Conservation (phyloP, 2,329 filamentous ascomycete species). For the Ceratocystiopsis brevicomis region DNA sequence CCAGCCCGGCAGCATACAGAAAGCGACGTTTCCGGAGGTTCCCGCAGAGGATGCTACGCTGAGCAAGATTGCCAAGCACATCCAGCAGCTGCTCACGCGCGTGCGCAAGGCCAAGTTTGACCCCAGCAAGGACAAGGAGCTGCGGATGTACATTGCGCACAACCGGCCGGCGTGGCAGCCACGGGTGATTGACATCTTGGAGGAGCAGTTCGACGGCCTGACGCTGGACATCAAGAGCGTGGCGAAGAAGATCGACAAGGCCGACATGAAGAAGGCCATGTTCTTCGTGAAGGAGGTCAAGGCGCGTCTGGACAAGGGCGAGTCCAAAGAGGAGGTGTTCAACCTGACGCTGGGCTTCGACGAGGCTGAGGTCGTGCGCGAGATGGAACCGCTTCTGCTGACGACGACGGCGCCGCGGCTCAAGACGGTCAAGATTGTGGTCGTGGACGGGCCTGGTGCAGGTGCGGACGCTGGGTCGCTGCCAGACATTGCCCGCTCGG, state of each 20-base stretch:
- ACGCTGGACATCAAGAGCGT: conserved; percentile 56
- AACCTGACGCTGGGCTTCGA: conserved; percentile 75
- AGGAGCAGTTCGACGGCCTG: conserved; percentile 21
- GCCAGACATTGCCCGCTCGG: no score
- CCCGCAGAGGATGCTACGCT: conserved; percentile 21
- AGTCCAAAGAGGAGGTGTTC: conserved; percentile 50
- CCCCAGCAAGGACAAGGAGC: conserved; percentile 77
- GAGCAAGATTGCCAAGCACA: no score
- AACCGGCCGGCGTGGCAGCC: conserved; percentile 82
- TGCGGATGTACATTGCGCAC: conserved; percentile 67
- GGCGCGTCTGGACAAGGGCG: conserved; percentile 22
- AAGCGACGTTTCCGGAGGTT: neutral
- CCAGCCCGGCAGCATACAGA: neutral
- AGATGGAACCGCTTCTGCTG: conserved; percentile 34
- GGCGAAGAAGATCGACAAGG: conserved; percentile 59
- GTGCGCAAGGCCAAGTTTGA: conserved; percentile 95
- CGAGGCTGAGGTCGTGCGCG: conserved; percentile 63
- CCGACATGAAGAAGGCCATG: conserved; percentile 95
- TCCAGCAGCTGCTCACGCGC: conserved; percentile 8
- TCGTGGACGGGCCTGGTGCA: no score
- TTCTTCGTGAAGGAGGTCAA: conserved; percentile 36
- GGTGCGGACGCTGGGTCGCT: no score
- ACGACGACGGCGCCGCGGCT: no score
- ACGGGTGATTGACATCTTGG: conserved; percentile 67
- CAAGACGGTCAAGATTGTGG: no score